Evolutionary conservation across 2,329 filamentous ascomycete species (phyloP), one percentile per base, ranked within the genome.

Genomic region (Exophiala spinifera): DNA sequence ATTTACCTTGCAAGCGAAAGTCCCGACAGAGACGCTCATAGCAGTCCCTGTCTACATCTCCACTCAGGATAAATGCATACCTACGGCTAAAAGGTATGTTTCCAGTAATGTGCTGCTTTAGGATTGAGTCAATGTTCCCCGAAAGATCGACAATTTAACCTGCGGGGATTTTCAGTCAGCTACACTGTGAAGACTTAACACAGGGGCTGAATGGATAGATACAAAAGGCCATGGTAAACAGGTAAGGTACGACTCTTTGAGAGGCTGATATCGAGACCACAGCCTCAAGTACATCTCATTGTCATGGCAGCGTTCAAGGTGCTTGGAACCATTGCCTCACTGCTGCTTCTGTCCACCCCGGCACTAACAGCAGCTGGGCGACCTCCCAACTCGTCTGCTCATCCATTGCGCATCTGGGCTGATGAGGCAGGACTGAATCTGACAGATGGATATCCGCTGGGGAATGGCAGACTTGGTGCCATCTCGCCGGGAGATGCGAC

Each of bases 61-160:
- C n/a, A 44, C 25, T 25, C 42, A 15, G 42, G 42, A 21, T 44
- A 44, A 44, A 44, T 31, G 7, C 28, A 10, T 10, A 31, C 42
- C 19, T 44, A 11, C 42, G 42, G 42, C 42, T 44, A 44, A 44
- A 44, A 19, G 42, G 19, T 44, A 40, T 20, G 19, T 5, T n/a
- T 21, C 23, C 42, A 17, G 15, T n/a, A 13, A n/a, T 25, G 14
- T n/a, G 11, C 17, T 44, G 19, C 3, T 44, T 15, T 11, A 44
- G 14, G 42, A 25, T 23, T 13, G 5, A 19, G 37, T 19, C 4
- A 10, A 44, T 44, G 42, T 17, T 23, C 42, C 42, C 3, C 17
- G 19, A 44, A 25, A 15, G 19, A 44, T 44, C 19, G 11, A 44
- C 42, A 44, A 44, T 44, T 44, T 44, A 44, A n/a, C 42, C 42